These are phyloP conservation scores for Sporisorium reilianum DNA, from an alignment of 1,284 basidiomycete species.

Conservation along the genomic window DNA sequence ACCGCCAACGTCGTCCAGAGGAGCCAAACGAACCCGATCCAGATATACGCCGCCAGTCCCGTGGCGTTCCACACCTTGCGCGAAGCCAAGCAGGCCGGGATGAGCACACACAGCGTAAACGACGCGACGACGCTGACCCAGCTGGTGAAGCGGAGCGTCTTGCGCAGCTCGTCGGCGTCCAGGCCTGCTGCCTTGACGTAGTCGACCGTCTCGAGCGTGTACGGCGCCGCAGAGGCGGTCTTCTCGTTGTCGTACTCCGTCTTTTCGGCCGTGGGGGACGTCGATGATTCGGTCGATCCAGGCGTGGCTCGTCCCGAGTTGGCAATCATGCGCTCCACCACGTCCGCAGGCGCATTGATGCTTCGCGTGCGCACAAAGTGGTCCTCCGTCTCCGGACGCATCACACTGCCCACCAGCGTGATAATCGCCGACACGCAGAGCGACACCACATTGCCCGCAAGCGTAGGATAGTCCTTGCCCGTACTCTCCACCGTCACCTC, in stretches of 20 bases:
- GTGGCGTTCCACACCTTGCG: conserved; percentile 54
- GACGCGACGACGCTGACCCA: conserved; percentile 50
- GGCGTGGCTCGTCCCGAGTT: conserved; percentile 20
- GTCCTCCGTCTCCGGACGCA: conserved; percentile 61
- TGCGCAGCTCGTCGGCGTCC: conserved; percentile 50
- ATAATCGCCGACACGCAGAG: conserved; percentile 85
- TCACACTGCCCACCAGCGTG: conserved; percentile 72
- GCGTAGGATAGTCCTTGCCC: conserved; percentile 75
- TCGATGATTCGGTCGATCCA: conserved; percentile 10
- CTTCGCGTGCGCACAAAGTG: conserved; percentile 61
- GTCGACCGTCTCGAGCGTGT: conserved; percentile 34
- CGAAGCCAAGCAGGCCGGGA: conserved; percentile 58
- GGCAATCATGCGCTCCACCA: conserved; percentile 26
- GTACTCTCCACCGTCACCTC: conserved; percentile 78
- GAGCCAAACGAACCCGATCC: conserved; percentile 81
- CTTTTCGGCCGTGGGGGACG: conserved; percentile 15
- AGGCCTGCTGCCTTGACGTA: conserved; percentile 54
- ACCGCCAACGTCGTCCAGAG: conserved; percentile 77
- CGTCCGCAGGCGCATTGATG: conserved; percentile 62
- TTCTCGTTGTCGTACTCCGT: conserved; percentile 33
- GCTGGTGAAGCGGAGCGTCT: conserved; percentile 38
- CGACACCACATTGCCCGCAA: conserved; percentile 87
- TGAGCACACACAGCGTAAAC: conserved; percentile 54
- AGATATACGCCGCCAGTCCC: conserved; percentile 64
- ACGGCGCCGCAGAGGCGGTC: conserved; percentile 10